Percentiles rank a stretch among this genome's conserved stretches.
These are phyloP conservation scores for Terana coerulea DNA, from an alignment of 768 basidiomycete species.

Conservation along the genomic window DNA sequence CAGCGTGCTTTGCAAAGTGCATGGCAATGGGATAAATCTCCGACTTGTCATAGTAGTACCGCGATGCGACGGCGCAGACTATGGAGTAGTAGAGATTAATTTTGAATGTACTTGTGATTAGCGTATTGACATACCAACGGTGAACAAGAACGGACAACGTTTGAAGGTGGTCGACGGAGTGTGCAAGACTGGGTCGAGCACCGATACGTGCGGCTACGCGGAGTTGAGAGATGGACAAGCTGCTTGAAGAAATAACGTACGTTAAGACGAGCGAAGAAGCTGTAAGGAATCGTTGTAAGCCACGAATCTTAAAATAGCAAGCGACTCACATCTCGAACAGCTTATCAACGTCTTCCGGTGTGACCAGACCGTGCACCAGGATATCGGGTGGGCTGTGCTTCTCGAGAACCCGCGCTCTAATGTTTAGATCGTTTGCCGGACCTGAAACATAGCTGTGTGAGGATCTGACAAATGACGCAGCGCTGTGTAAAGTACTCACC, in stretches of 20 bases:
- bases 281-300: constrained; percentile 24
- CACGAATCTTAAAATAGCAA: not conserved
- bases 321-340: constrained; percentile 78
- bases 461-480: not conserved
- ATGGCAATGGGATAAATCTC: constrained; percentile 86
- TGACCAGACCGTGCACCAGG: constrained; percentile 74
- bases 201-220: constrained; percentile 71
- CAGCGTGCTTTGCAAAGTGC: constrained; percentile 84
- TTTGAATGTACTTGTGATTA: constrained; percentile 33
- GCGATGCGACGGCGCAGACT: constrained; percentile 86
- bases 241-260: constrained; percentile 34
- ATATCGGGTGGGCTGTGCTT: constrained; percentile 81
- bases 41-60: constrained; percentile 79
- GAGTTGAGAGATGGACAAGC: constrained; percentile 46
- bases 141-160: constrained; percentile 87
- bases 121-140: too few species aligned
- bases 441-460: constrained; percentile 33
- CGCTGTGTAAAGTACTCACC: constrained; percentile 36
- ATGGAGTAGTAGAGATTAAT: not conserved
- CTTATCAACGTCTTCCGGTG: constrained; percentile 73
- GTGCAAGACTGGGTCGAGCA: constrained; percentile 80
- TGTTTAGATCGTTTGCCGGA: constrained; percentile 66
- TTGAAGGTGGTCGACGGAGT: constrained; percentile 76
- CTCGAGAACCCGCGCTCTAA: constrained; percentile 70
- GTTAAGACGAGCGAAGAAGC: constrained; percentile 70